A percentile compares a stretch with the other conserved stretches of the same genome.
Conservation (phyloP, 2,329 filamentous ascomycete genomes). For the Tolypocladium endophyticum region DNA sequence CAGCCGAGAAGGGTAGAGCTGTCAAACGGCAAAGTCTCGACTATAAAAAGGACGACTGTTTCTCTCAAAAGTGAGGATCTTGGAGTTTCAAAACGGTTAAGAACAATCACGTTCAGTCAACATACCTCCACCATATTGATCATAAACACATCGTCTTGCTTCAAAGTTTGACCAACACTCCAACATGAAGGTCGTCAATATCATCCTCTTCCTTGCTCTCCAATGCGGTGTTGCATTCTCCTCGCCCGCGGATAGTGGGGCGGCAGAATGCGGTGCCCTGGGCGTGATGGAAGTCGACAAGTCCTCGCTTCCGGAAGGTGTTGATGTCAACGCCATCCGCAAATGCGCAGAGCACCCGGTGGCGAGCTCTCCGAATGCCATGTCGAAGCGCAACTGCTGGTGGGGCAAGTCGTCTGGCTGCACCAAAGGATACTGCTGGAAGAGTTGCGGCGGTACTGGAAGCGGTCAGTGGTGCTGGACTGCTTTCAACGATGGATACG, state of each 20-base stretch:
- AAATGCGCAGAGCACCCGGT: slow-evolving; percentile 1
- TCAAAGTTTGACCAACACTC: too few relatives aligned
- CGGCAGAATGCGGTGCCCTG: background rate
- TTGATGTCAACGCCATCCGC: background rate
- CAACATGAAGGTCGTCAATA: background rate
- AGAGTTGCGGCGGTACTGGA: background rate
- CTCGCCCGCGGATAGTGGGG: background rate
- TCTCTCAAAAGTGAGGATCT: background rate
- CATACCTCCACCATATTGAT: background rate
- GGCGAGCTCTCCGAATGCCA: background rate
- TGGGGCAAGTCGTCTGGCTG: background rate
- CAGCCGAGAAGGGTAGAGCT: background rate
- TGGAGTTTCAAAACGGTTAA: background rate
- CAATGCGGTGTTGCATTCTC: background rate
- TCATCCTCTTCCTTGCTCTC: background rate
- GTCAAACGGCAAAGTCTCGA: background rate
- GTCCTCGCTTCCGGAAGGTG: background rate
- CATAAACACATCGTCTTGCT: background rate
- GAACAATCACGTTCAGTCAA: background rate
- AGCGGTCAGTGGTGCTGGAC: slow-evolving; percentile 3
- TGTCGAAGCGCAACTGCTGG: slow-evolving; percentile 1
- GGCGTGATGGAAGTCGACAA: slow-evolving; percentile 1
- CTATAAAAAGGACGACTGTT: background rate
- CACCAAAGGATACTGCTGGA: slow-evolving; percentile 2
- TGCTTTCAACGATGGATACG: slow-evolving; percentile 1